A percentile compares a stretch with the other conserved stretches of the same genome.
Evolutionary conservation across 1,284 basidiomycete genomes (phyloP).

Genomic region (Veloporphyrellus conicus): DNA sequence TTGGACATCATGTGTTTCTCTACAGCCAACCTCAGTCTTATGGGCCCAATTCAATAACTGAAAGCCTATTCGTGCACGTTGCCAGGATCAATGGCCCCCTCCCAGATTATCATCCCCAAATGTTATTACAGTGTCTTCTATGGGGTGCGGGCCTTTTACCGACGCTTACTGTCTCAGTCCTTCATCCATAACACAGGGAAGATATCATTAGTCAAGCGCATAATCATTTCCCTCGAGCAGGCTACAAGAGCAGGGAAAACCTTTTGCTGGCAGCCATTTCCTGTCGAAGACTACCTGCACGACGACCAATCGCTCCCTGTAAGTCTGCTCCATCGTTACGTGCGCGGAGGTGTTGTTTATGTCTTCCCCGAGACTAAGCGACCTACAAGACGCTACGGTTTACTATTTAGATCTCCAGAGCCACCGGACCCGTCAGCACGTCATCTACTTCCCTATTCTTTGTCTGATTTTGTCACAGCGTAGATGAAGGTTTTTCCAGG

Average conservation of each 20-base stretch:
- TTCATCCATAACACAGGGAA: constrained; percentile 53
- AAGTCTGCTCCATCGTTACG: background rate
- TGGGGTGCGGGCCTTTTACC: constrained; percentile 61
- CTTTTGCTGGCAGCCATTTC: constrained; percentile 44
- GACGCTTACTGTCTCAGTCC: background rate
- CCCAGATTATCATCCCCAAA: constrained; percentile 86
- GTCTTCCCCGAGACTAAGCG: constrained; percentile 26
- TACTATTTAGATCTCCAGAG: constrained; percentile 43
- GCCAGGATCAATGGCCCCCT: constrained; percentile 80
- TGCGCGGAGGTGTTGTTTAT: background rate
- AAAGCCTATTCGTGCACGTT: constrained; percentile 76
- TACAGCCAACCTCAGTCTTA: constrained; percentile 46
- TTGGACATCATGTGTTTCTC: constrained; percentile 75
- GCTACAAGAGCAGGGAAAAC: constrained; percentile 30
- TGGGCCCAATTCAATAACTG: constrained; percentile 29
- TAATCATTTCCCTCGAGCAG: constrained; percentile 65
- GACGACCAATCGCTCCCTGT: constrained; percentile 28
- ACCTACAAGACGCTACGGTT: constrained; percentile 36
- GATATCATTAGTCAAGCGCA: constrained; percentile 75
- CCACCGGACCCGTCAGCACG: constrained; percentile 42
- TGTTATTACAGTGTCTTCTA: constrained; percentile 84
- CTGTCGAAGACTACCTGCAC: constrained; percentile 53
- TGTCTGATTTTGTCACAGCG: constrained; percentile 27
- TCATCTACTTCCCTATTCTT: background rate
- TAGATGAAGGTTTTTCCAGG: constrained; percentile 61